phyloP scores from a whole-genome alignment of 495 filamentous ascomycete species.

The Podospora fimiseda region DNA sequence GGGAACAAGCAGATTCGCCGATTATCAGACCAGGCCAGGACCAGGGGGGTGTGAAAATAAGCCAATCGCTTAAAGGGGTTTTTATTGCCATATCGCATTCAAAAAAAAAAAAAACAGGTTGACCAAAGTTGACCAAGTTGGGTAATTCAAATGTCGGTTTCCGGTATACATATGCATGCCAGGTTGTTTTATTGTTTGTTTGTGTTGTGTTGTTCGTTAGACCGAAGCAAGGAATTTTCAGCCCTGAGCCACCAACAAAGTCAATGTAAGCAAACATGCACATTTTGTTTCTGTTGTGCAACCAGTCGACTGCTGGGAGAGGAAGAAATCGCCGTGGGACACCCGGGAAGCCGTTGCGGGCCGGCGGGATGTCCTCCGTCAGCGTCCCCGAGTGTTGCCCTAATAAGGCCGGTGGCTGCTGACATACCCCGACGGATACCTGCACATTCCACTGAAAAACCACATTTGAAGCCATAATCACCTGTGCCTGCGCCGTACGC shows the following conservation, averaged over 20 bases:
- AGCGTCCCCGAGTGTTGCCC: constrained; percentile 1
- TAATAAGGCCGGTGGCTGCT: neutral
- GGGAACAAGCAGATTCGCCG: neutral
- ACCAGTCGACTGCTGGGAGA: neutral
- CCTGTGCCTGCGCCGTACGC: neutral
- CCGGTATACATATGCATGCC: no score
- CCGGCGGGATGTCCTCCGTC: constrained; percentile 13
- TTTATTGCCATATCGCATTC: neutral
- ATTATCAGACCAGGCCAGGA: neutral
- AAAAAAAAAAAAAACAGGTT: no score
- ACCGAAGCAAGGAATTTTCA: neutral
- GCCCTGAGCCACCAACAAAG: neutral
- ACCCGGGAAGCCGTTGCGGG: constrained; percentile 5
- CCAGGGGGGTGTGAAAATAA: neutral
- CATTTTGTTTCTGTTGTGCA: neutral
- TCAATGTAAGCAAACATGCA: no score
- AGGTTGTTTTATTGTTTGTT: neutral
- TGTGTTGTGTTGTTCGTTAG: neutral
- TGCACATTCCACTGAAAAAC: no score
- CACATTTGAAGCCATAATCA: neutral
- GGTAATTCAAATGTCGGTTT: no score
- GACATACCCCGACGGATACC: no score
- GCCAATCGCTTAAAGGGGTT: neutral
- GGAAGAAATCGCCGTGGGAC: neutral
- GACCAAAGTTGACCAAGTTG: no score